A percentile compares a stretch with the other conserved stretches of the same genome.
Evolutionary conservation across 345 rosid species (phyloP).

Genomic region (Rhodamnia rubescens): DNA sequence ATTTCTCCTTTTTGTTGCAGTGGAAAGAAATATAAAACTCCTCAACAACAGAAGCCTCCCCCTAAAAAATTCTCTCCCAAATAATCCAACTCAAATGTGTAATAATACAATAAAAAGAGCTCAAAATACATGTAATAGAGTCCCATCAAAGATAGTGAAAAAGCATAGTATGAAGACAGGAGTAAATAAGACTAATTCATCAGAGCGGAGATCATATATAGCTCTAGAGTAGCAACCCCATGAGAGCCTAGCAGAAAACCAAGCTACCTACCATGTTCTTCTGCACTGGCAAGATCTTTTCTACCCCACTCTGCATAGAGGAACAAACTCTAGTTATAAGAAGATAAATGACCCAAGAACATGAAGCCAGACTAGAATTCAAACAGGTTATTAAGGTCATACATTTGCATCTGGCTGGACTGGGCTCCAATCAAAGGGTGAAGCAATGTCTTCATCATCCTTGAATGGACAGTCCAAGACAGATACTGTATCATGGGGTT

Average conservation of each 20-base stretch:
- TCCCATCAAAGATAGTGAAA: slow-evolving; percentile 6
- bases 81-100: slow-evolving; percentile 28
- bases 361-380: not conserved
- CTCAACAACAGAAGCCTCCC: slow-evolving; percentile 4
- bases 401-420: too few relatives aligned
- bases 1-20: too few relatives aligned
- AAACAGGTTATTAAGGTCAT: too few relatives aligned
- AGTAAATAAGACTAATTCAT: not conserved
- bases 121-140: not conserved
- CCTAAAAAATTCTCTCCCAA: slow-evolving; percentile 28
- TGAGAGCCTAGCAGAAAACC: slow-evolving; percentile 20
- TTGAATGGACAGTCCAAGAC: too few relatives aligned
- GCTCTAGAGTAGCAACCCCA: slow-evolving; percentile 24
- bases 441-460: too few relatives aligned
- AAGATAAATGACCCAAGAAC: not conserved
- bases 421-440: too few relatives aligned
- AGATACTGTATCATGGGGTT: too few relatives aligned
- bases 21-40: not conserved
- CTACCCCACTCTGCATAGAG: slow-evolving; percentile 40
- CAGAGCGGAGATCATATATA: not conserved
- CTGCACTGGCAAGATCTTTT: slow-evolving; percentile 12
- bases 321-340: not conserved
- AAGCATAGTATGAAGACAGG: slow-evolving; percentile 6
- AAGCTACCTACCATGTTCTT: slow-evolving; percentile 20
- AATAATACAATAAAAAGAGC: not conserved